These are phyloP conservation scores for Punctularia strigosozonata DNA, from an alignment of 768 basidiomycete species.

Conservation along the genomic window DNA sequence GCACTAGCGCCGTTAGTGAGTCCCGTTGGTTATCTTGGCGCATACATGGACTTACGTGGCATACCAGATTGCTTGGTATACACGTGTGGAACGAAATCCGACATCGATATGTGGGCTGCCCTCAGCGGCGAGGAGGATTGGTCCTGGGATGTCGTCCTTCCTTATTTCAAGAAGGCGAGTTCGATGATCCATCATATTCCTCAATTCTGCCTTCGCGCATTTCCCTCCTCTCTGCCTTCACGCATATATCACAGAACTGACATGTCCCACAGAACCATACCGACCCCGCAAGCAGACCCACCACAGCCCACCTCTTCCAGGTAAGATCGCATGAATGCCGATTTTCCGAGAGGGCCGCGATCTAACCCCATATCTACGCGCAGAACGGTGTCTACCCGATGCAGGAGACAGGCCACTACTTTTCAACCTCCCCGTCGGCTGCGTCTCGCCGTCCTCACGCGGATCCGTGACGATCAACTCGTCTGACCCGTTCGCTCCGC, in stretches of 20 bases:
- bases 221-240: too few species aligned
- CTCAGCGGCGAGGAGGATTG: conserved; percentile 17
- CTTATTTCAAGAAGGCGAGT: conserved; percentile 14
- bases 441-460: conserved; percentile 1
- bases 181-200: too few species aligned
- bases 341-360: too few species aligned
- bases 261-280: conserved; percentile 8
- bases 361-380: too few species aligned
- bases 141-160: conserved; percentile 13
- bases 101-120: conserved; percentile 14
- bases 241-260: too few species aligned
- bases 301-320: not conserved
- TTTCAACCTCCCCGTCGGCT: not conserved
- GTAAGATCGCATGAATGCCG: not conserved
- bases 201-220: too few species aligned
- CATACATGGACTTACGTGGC: not conserved
- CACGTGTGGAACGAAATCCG: conserved; percentile 15
- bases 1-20: too few species aligned
- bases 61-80: conserved; percentile 15
- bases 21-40: too few species aligned
- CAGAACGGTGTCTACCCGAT: not conserved
- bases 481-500: conserved; percentile 25
- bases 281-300: not conserved
- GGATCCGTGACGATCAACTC: conserved; percentile 18
- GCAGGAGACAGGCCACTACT: not conserved